These are phyloP conservation scores for Paraconiothyrium sp. DNA, from an alignment of 2,329 filamentous ascomycete species.

Conservation along the genomic window DNA sequence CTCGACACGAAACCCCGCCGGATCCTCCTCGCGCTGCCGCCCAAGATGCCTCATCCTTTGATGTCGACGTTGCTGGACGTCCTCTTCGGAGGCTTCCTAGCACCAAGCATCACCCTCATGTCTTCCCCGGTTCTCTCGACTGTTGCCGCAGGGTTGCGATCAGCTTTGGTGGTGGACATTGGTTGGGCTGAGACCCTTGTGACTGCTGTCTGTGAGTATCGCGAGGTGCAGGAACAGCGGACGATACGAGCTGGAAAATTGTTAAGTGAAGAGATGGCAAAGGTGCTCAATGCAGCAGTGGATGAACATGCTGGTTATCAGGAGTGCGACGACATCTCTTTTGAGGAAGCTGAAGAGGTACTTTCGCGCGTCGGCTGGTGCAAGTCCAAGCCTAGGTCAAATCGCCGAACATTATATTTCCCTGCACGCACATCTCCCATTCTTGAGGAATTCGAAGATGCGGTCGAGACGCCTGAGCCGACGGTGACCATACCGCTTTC, in stretches of 20 bases:
- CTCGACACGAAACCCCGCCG: slow-evolving; percentile 79
- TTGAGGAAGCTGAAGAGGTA: slow-evolving; percentile 85
- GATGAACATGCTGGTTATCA: slow-evolving; percentile 35
- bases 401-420: slow-evolving; percentile 44
- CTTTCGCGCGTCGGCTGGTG: slow-evolving; percentile 83
- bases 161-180: slow-evolving; percentile 87
- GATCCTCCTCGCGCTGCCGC: slow-evolving; percentile 78
- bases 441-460: slow-evolving; percentile 56
- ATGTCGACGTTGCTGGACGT: slow-evolving; percentile 79
- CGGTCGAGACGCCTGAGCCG: slow-evolving; percentile 44
- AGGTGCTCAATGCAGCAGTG: slow-evolving; percentile 64
- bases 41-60: slow-evolving; percentile 78
- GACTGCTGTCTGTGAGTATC: slow-evolving; percentile 89
- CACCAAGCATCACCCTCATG: slow-evolving; percentile 81
- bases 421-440: slow-evolving; percentile 48
- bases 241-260: slow-evolving; percentile 78
- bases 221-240: slow-evolving; percentile 76
- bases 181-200: slow-evolving; percentile 92
- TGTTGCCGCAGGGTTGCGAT: slow-evolving; percentile 82
- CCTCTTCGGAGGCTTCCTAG: slow-evolving; percentile 82
- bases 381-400: slow-evolving; percentile 41
- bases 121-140: slow-evolving; percentile 78
- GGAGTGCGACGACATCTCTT: slow-evolving; percentile 53
- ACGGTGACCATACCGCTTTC: slow-evolving; percentile 46
- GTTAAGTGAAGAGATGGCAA: slow-evolving; percentile 75